phyloP scores from a whole-genome alignment of 768 basidiomycete genomes.

The Dioszegia hungarica region DNA sequence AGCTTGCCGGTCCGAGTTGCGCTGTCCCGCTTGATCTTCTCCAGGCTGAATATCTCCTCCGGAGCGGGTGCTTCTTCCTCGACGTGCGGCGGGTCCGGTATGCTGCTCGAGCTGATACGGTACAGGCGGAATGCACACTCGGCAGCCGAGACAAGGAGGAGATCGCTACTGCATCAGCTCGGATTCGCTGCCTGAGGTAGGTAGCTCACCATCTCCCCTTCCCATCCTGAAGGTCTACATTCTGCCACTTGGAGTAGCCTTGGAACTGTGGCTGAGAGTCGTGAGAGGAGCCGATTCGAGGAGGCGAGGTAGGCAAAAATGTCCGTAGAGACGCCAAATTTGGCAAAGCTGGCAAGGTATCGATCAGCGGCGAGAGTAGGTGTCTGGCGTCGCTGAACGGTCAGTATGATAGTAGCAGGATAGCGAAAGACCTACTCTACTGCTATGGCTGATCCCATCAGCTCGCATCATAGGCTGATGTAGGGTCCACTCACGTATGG shows the following conservation, averaged over 20 bases:
- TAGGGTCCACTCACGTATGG: background rate
- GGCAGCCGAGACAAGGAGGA: conserved; percentile 16
- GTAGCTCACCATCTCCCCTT: conserved; percentile 20
- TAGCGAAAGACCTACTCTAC: background rate
- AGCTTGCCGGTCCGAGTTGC: conserved; percentile 3
- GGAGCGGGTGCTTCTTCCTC: conserved; percentile 25
- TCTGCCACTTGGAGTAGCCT: conserved; percentile 17
- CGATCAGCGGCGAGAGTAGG: conserved; percentile 24
- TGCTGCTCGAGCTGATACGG: background rate
- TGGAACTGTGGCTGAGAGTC: background rate
- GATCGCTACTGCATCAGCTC: conserved; percentile 9
- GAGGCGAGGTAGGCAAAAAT: conserved; percentile 25
- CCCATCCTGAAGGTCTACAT: conserved; percentile 26
- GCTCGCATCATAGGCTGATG: background rate
- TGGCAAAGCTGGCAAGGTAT: conserved; percentile 16
- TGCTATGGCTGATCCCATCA: background rate
- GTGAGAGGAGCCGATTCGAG: background rate
- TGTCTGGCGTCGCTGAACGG: background rate
- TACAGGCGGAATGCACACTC: conserved; percentile 31
- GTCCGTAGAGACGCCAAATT: conserved; percentile 23
- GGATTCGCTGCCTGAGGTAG: background rate
- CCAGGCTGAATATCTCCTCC: conserved; percentile 26
- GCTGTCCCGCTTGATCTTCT: conserved; percentile 13
- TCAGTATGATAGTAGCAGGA: background rate
- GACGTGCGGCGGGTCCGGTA: conserved; percentile 29